Conservation (phyloP, 768 basidiomycete genomes). For the Crassisporium funariophilum region DNA sequence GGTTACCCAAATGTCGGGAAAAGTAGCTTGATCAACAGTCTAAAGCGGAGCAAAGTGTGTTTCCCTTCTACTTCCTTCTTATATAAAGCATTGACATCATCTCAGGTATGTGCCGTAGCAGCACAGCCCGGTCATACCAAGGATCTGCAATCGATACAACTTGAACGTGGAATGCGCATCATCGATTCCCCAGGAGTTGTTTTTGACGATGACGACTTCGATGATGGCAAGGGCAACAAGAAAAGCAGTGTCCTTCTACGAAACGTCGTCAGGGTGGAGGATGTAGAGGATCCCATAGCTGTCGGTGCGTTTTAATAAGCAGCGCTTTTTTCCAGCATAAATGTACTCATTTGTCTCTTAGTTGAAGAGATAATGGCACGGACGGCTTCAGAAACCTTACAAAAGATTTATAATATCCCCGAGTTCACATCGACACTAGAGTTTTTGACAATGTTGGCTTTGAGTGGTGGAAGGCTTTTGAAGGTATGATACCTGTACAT, state of each 20-base stretch:
- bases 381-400: constrained; percentile 69
- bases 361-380: constrained; percentile 86
- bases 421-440: constrained; percentile 71
- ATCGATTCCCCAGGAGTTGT: constrained; percentile 98
- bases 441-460: constrained; percentile 88
- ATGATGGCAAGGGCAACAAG: constrained; percentile 44
- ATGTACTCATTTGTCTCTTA: constrained; percentile 29
- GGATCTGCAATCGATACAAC: constrained; percentile 85
- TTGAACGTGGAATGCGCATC: constrained; percentile 91
- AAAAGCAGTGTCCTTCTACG: constrained; percentile 74
- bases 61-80: not conserved
- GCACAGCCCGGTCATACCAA: constrained; percentile 95
- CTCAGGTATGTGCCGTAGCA: constrained; percentile 87
- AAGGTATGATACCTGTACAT: constrained; percentile 53
- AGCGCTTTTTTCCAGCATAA: not conserved
- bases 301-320: constrained; percentile 72
- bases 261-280: constrained; percentile 90
- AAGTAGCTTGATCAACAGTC: constrained; percentile 89
- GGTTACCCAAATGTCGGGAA: constrained; percentile 99
- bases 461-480: constrained; percentile 78
- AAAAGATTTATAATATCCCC: constrained; percentile 85
- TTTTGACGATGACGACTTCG: constrained; percentile 75
- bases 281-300: constrained; percentile 86
- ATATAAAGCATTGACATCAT: constrained; percentile 1
- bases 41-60: constrained; percentile 79